Evolutionary conservation across 208 protist genomes (phyloP).

Genomic region (Naegleria gruberi): DNA sequence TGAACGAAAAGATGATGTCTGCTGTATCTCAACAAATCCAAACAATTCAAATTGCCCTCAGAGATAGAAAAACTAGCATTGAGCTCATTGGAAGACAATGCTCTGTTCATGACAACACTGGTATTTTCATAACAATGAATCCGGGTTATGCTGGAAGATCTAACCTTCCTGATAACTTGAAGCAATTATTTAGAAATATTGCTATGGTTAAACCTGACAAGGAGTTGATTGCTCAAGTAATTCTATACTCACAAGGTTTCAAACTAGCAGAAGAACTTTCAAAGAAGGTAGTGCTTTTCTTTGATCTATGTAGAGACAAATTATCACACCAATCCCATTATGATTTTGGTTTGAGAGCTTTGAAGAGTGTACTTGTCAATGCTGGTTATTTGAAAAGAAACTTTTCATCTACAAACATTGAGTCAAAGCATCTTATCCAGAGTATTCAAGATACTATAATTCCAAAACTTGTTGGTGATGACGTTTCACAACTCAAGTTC

Average conservation of each 20-base stretch:
- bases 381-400: constrained; percentile 89
- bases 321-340: constrained; percentile 97
- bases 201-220: constrained; percentile 97
- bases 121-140: constrained; percentile 99
- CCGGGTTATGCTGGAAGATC: constrained; percentile 98
- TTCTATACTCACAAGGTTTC: constrained; percentile 99
- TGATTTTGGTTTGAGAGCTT: constrained; percentile 98
- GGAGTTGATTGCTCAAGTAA: constrained; percentile 98
- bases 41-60: constrained; percentile 88
- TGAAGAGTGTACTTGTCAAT: constrained; percentile 97
- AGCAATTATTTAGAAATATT: constrained; percentile 97
- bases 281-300: constrained; percentile 95
- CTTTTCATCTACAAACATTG: constrained; percentile 46
- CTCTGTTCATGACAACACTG: constrained; percentile 78
- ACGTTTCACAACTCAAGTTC: constrained; percentile 83
- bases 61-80: constrained; percentile 52
- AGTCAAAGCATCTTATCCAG: constrained; percentile 76
- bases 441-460: constrained; percentile 88
- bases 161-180: constrained; percentile 98
- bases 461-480: constrained; percentile 93
- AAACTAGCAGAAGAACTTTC: constrained; percentile 85
- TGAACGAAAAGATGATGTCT: constrained; percentile 97
- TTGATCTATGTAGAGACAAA: constrained; percentile 94
- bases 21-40: constrained; percentile 99
- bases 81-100: constrained; percentile 78